Evolutionary conservation across 768 basidiomycete species (phyloP), one percentile per base, ranked within the genome.

Genomic region (Naematelia aurantialba): DNA sequence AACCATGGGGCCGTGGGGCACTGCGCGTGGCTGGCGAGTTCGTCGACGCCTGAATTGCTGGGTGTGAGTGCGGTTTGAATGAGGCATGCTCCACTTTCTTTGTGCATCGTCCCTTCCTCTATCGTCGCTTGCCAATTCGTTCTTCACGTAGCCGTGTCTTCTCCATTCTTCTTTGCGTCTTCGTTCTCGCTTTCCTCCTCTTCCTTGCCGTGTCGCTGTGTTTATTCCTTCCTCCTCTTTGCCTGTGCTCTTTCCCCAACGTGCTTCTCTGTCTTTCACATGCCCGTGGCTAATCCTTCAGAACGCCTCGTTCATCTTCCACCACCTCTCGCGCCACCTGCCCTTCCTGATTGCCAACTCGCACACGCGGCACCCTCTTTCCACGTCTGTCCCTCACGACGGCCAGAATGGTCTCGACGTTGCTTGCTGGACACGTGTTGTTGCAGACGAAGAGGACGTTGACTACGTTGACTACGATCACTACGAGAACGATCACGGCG

Each of bases 1-100:
- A 66, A 66, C 42, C 65, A 66, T 47, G 65, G 65, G 2, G 62
- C 48, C 1, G 48, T 57, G 44, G 65, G 65, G 4, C 52, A 52
- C 49, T 56, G 54, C 30, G 61, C 65, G 8, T 66, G 65, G 65
- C 11, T 39, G 10, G 45, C 58, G 5, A 25, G 22, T 1, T 56
- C 42, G 25, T 22, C 54, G 25, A 63, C 55, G 8, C 30, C 45
- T 17, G 65, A 66, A 17, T 21, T 66, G n/a, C 52, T 66, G 11
- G 42, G 31, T 5, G 64, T 66, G 39, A 57, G 60, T 64, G 34
- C 34, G 8, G 34, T 39, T 8, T 39, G 8, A 17, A 39, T 8
- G 34, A 39, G 34, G 17, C 34, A 39, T 17, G 34, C 34, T 39
- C 34, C 34, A 39, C 34, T 8, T 39, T 39, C 34, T 39, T 17